Evolutionary conservation across 2,329 filamentous ascomycete species (phyloP).

Genomic region (Teratosphaeria pseudoeucalypti): DNA sequence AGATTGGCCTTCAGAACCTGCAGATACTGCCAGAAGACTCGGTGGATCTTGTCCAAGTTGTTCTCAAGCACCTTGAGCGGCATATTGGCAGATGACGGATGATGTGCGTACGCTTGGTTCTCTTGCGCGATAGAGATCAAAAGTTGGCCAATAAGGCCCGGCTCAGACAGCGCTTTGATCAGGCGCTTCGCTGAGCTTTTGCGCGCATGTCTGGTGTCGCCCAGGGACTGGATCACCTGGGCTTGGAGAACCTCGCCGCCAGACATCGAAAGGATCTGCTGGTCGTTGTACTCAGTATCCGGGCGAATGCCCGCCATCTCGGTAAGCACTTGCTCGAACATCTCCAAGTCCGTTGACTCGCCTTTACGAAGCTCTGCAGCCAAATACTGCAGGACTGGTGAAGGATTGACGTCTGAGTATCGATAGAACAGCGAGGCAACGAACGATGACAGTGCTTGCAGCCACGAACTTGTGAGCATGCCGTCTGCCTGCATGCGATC

Average conservation of each 20-base stretch:
- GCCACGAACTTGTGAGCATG: conserved; percentile 78
- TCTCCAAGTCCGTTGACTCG: conserved; percentile 82
- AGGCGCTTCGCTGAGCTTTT: conserved; percentile 61
- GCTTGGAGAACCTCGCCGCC: conserved; percentile 70
- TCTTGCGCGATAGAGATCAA: conserved; percentile 89
- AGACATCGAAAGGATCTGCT: conserved; percentile 77
- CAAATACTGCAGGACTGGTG: conserved; percentile 81
- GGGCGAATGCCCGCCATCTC: conserved; percentile 92
- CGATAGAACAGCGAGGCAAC: conserved; percentile 81
- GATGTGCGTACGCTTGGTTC: conserved; percentile 74
- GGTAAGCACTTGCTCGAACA: conserved; percentile 79
- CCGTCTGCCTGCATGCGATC: conserved; percentile 53
- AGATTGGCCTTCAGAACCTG: conserved; percentile 79
- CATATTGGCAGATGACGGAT: conserved; percentile 57
- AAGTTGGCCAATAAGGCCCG: conserved; percentile 67
- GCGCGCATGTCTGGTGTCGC: conserved; percentile 70
- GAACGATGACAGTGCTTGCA: conserved; percentile 82
- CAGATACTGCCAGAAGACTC: conserved; percentile 75
- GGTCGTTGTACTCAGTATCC: conserved; percentile 77
- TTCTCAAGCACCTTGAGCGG: conserved; percentile 85
- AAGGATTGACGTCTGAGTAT: conserved; percentile 72
- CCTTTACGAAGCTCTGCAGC: conserved; percentile 70
- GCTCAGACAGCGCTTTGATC: conserved; percentile 66
- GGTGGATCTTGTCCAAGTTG: conserved; percentile 81
- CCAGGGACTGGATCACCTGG: conserved; percentile 67